These are phyloP conservation scores for Fraxinus cuspidata DNA, from an alignment of 257 asterid genomes.

Conservation along the genomic window DNA sequence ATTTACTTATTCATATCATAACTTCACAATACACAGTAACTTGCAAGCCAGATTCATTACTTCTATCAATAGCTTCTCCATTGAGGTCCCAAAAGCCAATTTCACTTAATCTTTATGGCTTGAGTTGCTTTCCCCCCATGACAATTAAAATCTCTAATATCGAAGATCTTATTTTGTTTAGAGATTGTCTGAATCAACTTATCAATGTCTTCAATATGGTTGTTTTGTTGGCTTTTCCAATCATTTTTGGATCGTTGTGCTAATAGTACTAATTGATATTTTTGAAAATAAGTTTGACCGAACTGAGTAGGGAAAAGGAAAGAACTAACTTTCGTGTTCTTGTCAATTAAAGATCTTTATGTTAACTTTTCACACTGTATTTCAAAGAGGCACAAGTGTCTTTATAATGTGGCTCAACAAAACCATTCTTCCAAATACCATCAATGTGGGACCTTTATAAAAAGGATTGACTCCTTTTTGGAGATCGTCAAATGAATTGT, in stretches of 20 bases:
- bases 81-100: neutral
- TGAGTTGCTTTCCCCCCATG: too few relatives aligned
- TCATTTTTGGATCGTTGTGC: too few relatives aligned
- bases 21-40: neutral
- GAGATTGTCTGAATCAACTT: neutral
- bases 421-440: neutral
- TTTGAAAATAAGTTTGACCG: too few relatives aligned
- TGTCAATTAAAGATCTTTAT: neutral
- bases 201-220: neutral
- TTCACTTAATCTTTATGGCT: neutral
- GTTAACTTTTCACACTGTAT: neutral
- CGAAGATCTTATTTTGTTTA: too few relatives aligned
- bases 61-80: neutral
- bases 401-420: neutral
- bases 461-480: neutral
- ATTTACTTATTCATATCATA: too few relatives aligned
- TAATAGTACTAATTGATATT: too few relatives aligned
- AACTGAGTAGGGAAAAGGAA: neutral
- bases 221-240: too few relatives aligned
- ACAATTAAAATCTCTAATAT: too few relatives aligned
- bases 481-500: neutral
- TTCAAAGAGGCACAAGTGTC: neutral
- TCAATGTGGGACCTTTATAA: neutral
- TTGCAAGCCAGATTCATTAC: neutral
- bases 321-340: neutral